Evolutionary conservation across 257 asterid genomes (phyloP).

Genomic region (Solanum microdontum): DNA sequence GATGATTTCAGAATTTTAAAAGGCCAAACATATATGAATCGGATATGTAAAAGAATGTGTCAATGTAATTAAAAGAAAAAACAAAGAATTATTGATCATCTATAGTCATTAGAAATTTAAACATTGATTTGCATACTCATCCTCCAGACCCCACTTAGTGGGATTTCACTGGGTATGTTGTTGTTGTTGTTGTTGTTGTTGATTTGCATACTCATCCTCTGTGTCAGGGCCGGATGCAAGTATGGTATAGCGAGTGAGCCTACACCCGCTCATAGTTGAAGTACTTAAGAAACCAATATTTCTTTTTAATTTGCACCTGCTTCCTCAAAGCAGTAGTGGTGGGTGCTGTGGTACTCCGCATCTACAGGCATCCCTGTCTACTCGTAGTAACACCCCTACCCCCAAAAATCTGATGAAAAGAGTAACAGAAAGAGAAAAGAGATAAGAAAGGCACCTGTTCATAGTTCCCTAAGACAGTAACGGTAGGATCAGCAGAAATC

Average conservation of each 20-base stretch:
- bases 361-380: neutral
- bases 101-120: neutral
- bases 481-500: constrained; percentile 52
- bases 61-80: neutral
- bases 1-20: neutral
- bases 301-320: neutral
- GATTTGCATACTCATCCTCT: neutral
- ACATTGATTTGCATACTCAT: neutral
- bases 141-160: too few relatives aligned
- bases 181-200: too few relatives aligned
- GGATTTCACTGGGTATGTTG: too few relatives aligned
- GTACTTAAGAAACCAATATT: neutral
- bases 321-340: neutral
- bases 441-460: constrained; percentile 43
- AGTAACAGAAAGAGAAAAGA: neutral
- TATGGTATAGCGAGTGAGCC: neutral
- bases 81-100: neutral
- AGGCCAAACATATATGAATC: neutral
- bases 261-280: neutral
- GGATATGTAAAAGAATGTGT: neutral
- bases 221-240: neutral
- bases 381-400: neutral
- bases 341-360: neutral
- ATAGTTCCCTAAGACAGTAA: constrained; percentile 54
- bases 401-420: neutral